Evolutionary conservation across 768 basidiomycete species (phyloP).

Genomic region (Tulasnella sp.): DNA sequence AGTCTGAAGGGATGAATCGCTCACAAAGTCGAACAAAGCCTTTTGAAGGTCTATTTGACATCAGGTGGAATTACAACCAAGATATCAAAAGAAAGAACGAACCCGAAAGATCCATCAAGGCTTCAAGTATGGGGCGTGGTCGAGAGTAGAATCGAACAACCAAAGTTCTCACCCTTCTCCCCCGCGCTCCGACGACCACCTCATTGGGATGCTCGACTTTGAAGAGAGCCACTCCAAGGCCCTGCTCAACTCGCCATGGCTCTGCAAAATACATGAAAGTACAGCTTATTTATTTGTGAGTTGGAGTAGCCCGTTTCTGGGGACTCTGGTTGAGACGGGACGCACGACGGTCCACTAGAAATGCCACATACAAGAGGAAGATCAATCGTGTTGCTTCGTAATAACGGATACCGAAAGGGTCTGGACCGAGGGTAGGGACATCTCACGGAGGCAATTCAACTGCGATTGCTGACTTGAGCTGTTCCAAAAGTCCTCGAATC

Average conservation of each 20-base stretch:
- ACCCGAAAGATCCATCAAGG: neutral
- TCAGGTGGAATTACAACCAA: neutral
- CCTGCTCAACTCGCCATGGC: slow-evolving; percentile 19
- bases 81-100: neutral
- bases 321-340: neutral
- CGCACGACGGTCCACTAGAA: neutral
- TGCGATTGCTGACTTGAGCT: neutral
- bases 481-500: slow-evolving; percentile 13
- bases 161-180: neutral
- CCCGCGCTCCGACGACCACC: neutral
- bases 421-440: slow-evolving; percentile 24
- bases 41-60: neutral
- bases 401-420: slow-evolving; percentile 30
- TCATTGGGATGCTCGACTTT: slow-evolving; percentile 5
- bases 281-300: slow-evolving; percentile 20
- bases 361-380: neutral
- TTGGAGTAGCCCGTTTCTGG: neutral
- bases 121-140: neutral
- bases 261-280: slow-evolving; percentile 1
- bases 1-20: neutral
- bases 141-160: neutral
- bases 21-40: neutral
- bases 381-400: slow-evolving; percentile 27
- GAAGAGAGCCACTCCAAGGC: slow-evolving; percentile 6
- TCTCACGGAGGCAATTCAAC: neutral